Evolutionary conservation across 805 yeast species (phyloP), one percentile per base, ranked within the genome.

Genomic region (Metschnikowia lunata): DNA sequence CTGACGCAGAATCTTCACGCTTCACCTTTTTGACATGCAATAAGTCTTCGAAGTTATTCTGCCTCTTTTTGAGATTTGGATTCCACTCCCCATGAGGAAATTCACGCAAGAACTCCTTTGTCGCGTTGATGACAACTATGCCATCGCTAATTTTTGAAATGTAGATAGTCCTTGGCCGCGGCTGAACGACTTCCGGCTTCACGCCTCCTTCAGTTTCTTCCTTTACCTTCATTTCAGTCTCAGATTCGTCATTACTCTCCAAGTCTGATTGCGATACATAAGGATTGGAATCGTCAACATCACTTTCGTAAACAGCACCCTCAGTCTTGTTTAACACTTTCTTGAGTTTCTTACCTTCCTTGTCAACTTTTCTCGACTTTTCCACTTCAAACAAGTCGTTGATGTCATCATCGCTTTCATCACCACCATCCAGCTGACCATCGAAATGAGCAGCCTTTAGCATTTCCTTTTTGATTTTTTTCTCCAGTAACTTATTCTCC

Each of bases 51-150:
- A 57, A 52, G 8, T 58, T 31, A 11, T 44, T 46, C 10, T 62
- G 58, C 39, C 73, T 58, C 46, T 66, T 67, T 27, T 64, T 76
- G 49, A 71, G 71, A 9, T 70, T 71, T 18, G 96, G 91, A 63
- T 83, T 83, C 97, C 97, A 90, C 42, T 81, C 86, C 26, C 96
- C 96, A 14, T 61, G 67, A 2, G 93, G 93, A 66, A 89, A 88
- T 31, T 76, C 76, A 13, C 66, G 61, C 47, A 90, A 71, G 12
- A 85, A 71, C 32, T 72, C 71, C 11, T 77, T 72, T 7, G 85
- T 79, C 1, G 89, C 85, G 54, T 76, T 84, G 36, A 90, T 64
- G 11, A 79, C 76, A 37, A 85, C 78, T 48, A 64, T 57, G 46
- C 64, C 79, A 60, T 63, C 68, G 42, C 66, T 67, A 10, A 58